Percentiles rank a stretch among this genome's conserved stretches.
Evolutionary conservation across 441 rosid genomes (phyloP).

Genomic region (Manihot esculenta): DNA sequence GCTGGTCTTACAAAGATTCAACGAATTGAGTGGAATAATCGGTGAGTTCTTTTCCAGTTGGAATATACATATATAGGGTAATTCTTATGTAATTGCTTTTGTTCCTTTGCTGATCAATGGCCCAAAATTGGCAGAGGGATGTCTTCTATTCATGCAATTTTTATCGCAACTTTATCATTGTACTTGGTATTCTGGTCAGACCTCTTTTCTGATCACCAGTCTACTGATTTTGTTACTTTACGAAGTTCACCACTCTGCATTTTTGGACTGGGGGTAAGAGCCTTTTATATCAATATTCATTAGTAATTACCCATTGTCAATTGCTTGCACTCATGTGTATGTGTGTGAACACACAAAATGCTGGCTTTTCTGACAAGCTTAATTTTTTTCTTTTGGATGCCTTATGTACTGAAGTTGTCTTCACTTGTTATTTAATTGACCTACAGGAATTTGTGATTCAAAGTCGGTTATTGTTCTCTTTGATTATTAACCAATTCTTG

Average conservation of each 20-base stretch:
- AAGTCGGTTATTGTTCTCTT: background rate
- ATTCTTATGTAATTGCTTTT: background rate
- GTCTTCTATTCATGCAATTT: conserved; percentile 46
- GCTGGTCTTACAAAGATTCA: conserved; percentile 40
- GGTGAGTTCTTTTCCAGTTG: conserved; percentile 28
- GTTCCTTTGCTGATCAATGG: background rate
- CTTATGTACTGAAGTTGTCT: background rate
- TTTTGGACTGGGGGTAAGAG: conserved; percentile 35
- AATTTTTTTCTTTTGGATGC: background rate
- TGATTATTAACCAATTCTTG: background rate
- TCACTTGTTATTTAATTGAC: background rate
- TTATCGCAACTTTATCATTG: conserved; percentile 33
- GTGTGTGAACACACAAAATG: background rate
- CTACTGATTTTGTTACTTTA: conserved; percentile 23
- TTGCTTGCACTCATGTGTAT: background rate
- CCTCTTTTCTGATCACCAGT: conserved; percentile 29
- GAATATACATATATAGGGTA: background rate
- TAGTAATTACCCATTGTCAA: background rate
- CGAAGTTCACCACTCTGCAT: conserved; percentile 35
- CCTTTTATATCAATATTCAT: background rate
- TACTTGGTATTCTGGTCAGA: conserved; percentile 42
- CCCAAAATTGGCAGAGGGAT: conserved; percentile 36
- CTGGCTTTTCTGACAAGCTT: conserved; percentile 33
- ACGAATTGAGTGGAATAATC: conserved; percentile 48
- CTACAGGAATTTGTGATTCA: background rate